Percentiles rank a stretch among this genome's conserved stretches.
Conservation (phyloP, 169 alveolate genomes). For the Eimeria sp. region DNA sequence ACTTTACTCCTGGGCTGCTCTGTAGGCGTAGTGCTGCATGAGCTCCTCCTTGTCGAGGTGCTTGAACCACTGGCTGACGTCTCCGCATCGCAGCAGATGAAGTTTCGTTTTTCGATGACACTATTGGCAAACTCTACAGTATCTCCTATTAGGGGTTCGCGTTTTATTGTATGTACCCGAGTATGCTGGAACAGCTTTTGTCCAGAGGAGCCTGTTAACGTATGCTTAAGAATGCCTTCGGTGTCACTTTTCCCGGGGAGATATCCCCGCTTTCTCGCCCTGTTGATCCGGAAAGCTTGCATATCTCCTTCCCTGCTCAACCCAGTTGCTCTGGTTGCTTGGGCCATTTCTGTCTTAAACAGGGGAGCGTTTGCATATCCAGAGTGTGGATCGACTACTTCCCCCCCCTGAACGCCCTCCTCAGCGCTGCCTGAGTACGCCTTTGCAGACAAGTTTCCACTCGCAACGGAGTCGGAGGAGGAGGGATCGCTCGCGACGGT, state of each 20-base stretch:
- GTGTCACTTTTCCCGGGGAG: neutral
- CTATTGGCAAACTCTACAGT: neutral
- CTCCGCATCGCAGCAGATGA: conserved; percentile 7
- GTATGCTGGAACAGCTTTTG: neutral
- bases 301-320: neutral
- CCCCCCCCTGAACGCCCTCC: neutral
- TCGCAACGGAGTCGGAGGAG: neutral
- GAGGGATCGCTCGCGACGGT: neutral
- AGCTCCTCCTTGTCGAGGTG: neutral
- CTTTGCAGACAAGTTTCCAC: neutral
- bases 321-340: neutral
- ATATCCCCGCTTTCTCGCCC: neutral
- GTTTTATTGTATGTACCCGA: neutral
- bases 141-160: neutral
- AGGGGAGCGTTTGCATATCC: neutral
- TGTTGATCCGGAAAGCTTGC: neutral
- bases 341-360: neutral
- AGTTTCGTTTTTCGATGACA: neutral
- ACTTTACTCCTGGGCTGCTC: neutral
- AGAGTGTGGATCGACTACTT: neutral
- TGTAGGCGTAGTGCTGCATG: neutral
- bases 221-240: neutral
- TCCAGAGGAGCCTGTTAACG: neutral
- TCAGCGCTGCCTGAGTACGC: neutral
- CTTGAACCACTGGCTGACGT: neutral